phyloP scores from a whole-genome alignment of 73 alveolate genomes.

The Paramecium sonneborni region DNA sequence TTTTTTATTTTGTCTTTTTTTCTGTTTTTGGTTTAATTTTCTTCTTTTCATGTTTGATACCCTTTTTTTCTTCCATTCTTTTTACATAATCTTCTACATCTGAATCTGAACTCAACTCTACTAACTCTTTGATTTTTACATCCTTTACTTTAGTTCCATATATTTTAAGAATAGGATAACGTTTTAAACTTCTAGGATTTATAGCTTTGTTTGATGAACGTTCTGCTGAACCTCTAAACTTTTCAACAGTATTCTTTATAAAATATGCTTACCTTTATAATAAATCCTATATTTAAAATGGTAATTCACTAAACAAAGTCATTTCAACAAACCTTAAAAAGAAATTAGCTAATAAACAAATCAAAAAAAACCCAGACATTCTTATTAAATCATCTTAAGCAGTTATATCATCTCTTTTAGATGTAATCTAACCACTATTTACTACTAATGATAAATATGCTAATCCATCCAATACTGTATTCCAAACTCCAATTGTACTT shows the following conservation, averaged over 20 bases:
- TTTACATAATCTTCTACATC: constrained; percentile 2
- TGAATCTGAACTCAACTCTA: constrained; percentile 6
- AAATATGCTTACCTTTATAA: background rate
- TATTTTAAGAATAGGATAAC: background rate
- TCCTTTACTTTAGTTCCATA: background rate
- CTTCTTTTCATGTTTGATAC: background rate
- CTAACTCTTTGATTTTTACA: background rate
- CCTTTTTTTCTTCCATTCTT: background rate
- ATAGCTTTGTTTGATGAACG: background rate
- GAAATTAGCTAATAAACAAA: background rate
- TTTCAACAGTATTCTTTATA: background rate
- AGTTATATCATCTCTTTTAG: background rate
- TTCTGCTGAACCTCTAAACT: background rate
- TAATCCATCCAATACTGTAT: background rate
- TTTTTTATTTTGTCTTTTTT: background rate
- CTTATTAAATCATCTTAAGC: background rate
- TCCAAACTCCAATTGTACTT: constrained; percentile 32
- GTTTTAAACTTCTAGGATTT: background rate
- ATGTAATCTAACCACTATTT: background rate
- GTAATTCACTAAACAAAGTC: background rate
- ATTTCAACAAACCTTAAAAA: background rate
- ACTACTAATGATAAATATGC: background rate
- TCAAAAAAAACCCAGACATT: background rate
- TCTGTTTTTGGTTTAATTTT: background rate
- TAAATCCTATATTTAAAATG: background rate